Base-by-base conservation (phyloP, 208 protist species). In the Leishmania turanica region DNA sequence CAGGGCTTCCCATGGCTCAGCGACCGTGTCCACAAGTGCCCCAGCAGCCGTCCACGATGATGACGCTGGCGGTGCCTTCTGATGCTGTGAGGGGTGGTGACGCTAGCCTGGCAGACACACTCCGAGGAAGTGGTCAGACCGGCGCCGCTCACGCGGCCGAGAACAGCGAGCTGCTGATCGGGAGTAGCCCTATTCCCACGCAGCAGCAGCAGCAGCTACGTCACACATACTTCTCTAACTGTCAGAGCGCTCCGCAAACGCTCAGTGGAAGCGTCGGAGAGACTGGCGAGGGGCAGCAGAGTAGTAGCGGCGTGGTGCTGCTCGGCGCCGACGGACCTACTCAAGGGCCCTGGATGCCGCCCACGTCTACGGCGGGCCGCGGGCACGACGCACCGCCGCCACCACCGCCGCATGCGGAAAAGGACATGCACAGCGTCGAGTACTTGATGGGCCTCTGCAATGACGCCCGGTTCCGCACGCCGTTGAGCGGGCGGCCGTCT, bases 391-490 rank as follows among this genome's bases (percentile, higher is more conserved):
- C n/a, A 15, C 45, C 54, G 77, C 42, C 60, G 49, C 74, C 65
- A 60, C 31, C 31, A 47, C 42, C 37, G 24, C 58, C 5, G 62
- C 56, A 3, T 64, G 42, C 37, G 3, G 51, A 21, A 47, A 65
- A 65, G 7, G 91, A 89, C 45, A 34, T 84, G 53, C 79, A 83
- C 84, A 83, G 87, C 69, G 90, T 83, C 15, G 92, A 93, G 53
- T 93, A 88, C 71, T 83, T 95, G 40, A 91, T 93, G 90, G 65
- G 34, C 34, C 80, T 95, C 77, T 95, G 92, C 79, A 88, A 93
- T 78, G 92, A 95, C 34, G 86, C 92, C 19, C 75, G 84, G 68
- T 58, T 77, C 49, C 89, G 88, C 27, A 93, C 87, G 1, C 89
- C 91, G 13, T 75, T 93, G 42, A 90, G 68, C 73, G 77, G 76